Conservation (phyloP, 805 yeast species). For the Wickerhamomyces bovis region DNA sequence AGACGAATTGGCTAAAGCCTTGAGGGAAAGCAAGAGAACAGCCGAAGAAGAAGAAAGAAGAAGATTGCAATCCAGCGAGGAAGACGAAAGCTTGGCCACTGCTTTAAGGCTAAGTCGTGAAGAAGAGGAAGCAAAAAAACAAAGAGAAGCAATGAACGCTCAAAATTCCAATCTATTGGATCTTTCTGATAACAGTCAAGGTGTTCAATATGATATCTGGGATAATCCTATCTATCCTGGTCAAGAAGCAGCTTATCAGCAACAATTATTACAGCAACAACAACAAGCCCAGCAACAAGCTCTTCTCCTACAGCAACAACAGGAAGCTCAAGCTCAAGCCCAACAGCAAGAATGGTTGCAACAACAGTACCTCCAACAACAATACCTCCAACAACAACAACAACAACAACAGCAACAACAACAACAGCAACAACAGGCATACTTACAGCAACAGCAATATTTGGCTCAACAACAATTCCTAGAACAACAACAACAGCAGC, state of each 20-base stretch:
- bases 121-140: constrained; percentile 65
- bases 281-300: constrained; percentile 32
- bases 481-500: constrained; percentile 29
- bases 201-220: constrained; percentile 24
- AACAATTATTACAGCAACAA: constrained; percentile 20
- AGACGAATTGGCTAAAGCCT: constrained; percentile 70
- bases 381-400: constrained; percentile 29
- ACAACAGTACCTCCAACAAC: constrained; percentile 31
- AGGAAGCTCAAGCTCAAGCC: constrained; percentile 30
- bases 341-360: constrained; percentile 26
- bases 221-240: constrained; percentile 23
- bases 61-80: constrained; percentile 36
- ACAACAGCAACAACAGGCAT: constrained; percentile 33
- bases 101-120: constrained; percentile 70
- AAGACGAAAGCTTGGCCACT: constrained; percentile 50
- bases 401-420: constrained; percentile 27
- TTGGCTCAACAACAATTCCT: constrained; percentile 33
- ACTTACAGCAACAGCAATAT: constrained; percentile 35
- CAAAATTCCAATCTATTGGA: constrained; percentile 48
- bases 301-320: constrained; percentile 31
- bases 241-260: constrained; percentile 10
- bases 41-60: constrained; percentile 78
- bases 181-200: constrained; percentile 28
- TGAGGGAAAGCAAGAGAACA: constrained; percentile 72
- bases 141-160: constrained; percentile 23